A percentile compares a stretch with the other conserved stretches of the same genome.
Evolutionary conservation across 768 basidiomycete species (phyloP).

Genomic region (Tylopilus balloui): DNA sequence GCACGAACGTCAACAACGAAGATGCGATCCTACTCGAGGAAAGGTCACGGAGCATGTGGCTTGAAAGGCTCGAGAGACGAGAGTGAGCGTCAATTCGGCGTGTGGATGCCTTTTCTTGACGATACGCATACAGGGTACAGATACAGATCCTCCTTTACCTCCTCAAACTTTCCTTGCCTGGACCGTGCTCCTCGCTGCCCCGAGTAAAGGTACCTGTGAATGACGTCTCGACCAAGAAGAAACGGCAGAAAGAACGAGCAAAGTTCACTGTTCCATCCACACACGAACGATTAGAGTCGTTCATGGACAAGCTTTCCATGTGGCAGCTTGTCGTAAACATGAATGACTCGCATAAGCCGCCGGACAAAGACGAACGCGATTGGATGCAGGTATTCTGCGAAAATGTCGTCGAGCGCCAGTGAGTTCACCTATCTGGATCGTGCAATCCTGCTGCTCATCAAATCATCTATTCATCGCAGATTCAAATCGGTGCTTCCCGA

Average conservation of each 20-base stretch:
- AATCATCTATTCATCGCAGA: slow-evolving; percentile 31
- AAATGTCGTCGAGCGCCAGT: slow-evolving; percentile 63
- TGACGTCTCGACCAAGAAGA: slow-evolving; percentile 32
- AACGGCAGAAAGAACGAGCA: slow-evolving; percentile 19
- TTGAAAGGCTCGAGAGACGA: slow-evolving; percentile 63
- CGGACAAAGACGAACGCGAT: slow-evolving; percentile 41
- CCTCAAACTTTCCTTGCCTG: slow-evolving; percentile 59
- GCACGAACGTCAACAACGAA: slow-evolving; percentile 17
- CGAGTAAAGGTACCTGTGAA: slow-evolving; percentile 24
- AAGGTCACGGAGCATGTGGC: slow-evolving; percentile 51
- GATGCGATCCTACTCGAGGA: slow-evolving; percentile 39
- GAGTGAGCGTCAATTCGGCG: slow-evolving; percentile 41
- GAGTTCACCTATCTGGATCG: slow-evolving; percentile 19
- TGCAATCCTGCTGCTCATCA: background rate
- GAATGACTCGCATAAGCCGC: slow-evolving; percentile 29
- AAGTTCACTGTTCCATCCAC: slow-evolving; percentile 23
- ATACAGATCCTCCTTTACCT: slow-evolving; percentile 72
- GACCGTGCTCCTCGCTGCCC: slow-evolving; percentile 32
- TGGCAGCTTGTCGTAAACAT: slow-evolving; percentile 60
- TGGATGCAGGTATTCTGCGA: slow-evolving; percentile 76
- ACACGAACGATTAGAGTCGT: slow-evolving; percentile 59
- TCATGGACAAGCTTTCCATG: slow-evolving; percentile 76
- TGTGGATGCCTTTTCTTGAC: slow-evolving; percentile 5
- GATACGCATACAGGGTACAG: slow-evolving; percentile 47
- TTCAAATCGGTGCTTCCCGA: slow-evolving; percentile 53